Evolutionary conservation across 2,329 filamentous ascomycete genomes (phyloP), one percentile per base, ranked within the genome.

Genomic region (Dactylonectria estremocensis): DNA sequence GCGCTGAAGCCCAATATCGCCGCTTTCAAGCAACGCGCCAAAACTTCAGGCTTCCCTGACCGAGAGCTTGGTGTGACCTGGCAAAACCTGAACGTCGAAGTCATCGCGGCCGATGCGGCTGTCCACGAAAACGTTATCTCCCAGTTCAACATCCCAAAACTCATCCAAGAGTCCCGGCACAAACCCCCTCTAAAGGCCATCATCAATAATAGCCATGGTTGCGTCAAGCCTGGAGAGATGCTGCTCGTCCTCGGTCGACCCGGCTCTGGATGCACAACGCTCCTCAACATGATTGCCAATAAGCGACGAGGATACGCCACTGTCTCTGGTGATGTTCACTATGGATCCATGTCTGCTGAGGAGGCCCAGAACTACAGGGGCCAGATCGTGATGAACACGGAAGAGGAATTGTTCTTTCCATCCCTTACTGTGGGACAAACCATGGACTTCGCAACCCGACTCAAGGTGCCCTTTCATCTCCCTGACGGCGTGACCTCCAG

Each of bases 351-450:
- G 81, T 85, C 73, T 81, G 87, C 79, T 73, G 84, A 74, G 77
- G 88, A 82, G 66, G 71, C n/a, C n/a, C 82, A 46, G 82, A 86
- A 77, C 82, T 90, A 88, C 71, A 81, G 84, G 1, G 86, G 87
- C 2, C 87, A 91, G 71, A 89, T 91, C 55, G 85, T 92, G 45
- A 86, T 93, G 67, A 94, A 94, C 79, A 93, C 91, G 20, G n/a
- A n/a, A n/a, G n/a, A n/a, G n/a, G n/a, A n/a, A n/a, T n/a, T n/a
- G n/a, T n/a, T n/a, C n/a, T n/a, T 93, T 68, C 90, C 93, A 0
- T 88, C 91, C 0, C 81, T 95, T 7, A 93, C 90, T 1, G 92
- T 95, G 2, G 87, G 88, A 4, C 87, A 93, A 73, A 95, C 92
- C 0, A 84, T 95, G 37, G 85, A 89, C 50, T 95, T 95, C 78